Conservation (phyloP, 139 green algal species). For the Tetradesmus obliquus region DNA sequence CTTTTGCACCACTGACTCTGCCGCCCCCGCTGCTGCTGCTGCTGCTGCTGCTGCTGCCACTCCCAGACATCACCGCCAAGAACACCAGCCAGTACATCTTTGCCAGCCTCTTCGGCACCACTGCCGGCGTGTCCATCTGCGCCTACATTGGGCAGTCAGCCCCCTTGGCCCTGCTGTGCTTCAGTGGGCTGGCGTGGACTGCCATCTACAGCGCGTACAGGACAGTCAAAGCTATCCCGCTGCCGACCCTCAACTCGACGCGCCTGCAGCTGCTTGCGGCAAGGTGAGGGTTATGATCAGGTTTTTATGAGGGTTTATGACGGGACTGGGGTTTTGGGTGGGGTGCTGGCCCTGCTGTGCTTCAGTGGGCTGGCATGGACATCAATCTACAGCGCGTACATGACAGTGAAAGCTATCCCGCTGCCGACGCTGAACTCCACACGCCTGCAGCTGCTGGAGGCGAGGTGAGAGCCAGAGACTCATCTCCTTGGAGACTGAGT, state of each 20-base stretch:
- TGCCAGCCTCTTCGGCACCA: conserved; percentile 72
- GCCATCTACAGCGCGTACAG: conserved; percentile 41
- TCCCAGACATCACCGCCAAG: conserved; percentile 64
- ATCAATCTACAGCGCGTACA: conserved; percentile 37
- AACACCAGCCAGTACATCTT: conserved; percentile 81
- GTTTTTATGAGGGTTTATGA: not conserved
- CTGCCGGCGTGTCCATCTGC: conserved; percentile 51
- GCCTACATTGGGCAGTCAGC: conserved; percentile 56
- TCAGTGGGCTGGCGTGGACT: not conserved
- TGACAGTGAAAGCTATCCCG: conserved; percentile 63
- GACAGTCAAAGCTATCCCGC: conserved; percentile 65
- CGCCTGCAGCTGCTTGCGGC: conserved; percentile 67
- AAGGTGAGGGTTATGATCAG: not conserved
- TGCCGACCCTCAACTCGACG: conserved; percentile 76
- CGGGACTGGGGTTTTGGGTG: not conserved
- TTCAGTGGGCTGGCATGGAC: conserved; percentile 19
- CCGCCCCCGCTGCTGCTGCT: conserved; percentile 44
- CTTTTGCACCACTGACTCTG: conserved; percentile 60
- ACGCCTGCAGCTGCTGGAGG: conserved; percentile 6
- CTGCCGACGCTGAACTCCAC: conserved; percentile 61
- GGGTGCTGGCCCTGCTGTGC: conserved; percentile 21
- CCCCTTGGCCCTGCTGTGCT: conserved; percentile 42
- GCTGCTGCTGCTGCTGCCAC: not conserved
- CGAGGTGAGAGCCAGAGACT: not conserved
- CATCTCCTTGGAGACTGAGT: too few relatives aligned